Conservation (phyloP, 163 green algal genomes). For the Botryococcus braunii region DNA sequence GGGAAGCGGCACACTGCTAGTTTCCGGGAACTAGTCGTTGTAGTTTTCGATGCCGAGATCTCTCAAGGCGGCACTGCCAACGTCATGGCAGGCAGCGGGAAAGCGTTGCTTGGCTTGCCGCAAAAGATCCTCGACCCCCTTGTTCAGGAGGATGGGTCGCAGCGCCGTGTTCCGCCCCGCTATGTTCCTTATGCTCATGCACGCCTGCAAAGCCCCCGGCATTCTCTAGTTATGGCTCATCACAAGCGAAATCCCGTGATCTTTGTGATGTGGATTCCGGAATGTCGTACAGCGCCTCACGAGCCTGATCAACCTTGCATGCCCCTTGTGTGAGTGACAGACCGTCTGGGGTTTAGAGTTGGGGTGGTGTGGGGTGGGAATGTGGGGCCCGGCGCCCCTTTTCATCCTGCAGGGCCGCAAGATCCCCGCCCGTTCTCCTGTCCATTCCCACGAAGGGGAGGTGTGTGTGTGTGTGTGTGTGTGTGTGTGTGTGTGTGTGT, state of each 20-base stretch:
- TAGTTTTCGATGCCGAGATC: conserved; percentile 79
- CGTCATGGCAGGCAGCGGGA: conserved; percentile 51
- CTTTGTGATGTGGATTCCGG: neutral
- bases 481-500: too few relatives aligned
- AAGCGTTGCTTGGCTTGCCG: conserved; percentile 36
- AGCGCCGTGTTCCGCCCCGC: conserved; percentile 57
- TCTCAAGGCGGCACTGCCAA: conserved; percentile 60
- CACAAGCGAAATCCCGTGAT: neutral
- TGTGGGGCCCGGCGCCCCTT: too few relatives aligned
- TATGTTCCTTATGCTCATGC: conserved; percentile 77
- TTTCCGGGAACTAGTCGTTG: too few relatives aligned
- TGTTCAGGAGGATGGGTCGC: conserved; percentile 43
- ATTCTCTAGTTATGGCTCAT: neutral
- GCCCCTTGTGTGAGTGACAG: neutral
- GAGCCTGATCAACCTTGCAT: neutral
- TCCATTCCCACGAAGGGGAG: too few relatives aligned
- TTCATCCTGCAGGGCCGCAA: too few relatives aligned
- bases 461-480: too few relatives aligned
- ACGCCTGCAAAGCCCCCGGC: conserved; percentile 42
- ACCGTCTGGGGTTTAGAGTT: neutral
- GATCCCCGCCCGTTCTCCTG: too few relatives aligned
- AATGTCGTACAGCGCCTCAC: neutral
- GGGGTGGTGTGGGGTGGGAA: too few relatives aligned
- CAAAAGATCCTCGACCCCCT: conserved; percentile 51
- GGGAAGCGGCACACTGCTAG: too few relatives aligned